Conservation (phyloP, 768 basidiomycete species). For the Pleurotus tuoliensis region DNA sequence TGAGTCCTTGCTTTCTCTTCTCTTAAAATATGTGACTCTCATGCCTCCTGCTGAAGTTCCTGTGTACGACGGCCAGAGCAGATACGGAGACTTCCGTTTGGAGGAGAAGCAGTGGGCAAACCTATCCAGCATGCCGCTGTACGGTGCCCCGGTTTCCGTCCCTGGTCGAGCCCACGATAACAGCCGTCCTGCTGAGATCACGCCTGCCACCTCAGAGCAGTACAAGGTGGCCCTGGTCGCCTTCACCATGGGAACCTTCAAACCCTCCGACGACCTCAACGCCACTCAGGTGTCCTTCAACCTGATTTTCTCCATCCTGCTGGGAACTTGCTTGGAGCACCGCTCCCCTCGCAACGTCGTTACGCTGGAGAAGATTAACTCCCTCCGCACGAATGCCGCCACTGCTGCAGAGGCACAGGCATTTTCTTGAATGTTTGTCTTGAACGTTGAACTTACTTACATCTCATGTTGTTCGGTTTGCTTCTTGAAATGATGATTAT, state of each 20-base stretch:
- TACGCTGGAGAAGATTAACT: not conserved
- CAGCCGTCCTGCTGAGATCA: not conserved
- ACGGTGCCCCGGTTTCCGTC: not conserved
- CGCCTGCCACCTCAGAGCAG: not conserved
- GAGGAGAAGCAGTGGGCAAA: not conserved
- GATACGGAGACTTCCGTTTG: not conserved
- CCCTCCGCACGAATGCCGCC: not conserved
- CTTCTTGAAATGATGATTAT: not conserved
- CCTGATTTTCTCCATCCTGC: not conserved
- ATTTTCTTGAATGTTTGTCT: not conserved
- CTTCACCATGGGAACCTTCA: not conserved
- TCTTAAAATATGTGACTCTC: not conserved
- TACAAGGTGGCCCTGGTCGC: not conserved
- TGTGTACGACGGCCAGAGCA: not conserved
- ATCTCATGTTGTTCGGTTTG: not conserved
- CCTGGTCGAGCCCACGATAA: too few relatives aligned
- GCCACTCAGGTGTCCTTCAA: not conserved
- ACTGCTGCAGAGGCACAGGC: not conserved
- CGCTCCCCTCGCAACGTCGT: too few relatives aligned
- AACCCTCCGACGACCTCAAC: not conserved
- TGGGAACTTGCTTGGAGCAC: not conserved
- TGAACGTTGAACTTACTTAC: not conserved
- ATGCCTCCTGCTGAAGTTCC: not conserved
- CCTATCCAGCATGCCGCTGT: not conserved
- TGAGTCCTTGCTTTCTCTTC: not conserved